Evolutionary conservation across 2,329 filamentous ascomycete genomes (phyloP), one percentile per base, ranked within the genome.

Genomic region (Alternaria arbusti): DNA sequence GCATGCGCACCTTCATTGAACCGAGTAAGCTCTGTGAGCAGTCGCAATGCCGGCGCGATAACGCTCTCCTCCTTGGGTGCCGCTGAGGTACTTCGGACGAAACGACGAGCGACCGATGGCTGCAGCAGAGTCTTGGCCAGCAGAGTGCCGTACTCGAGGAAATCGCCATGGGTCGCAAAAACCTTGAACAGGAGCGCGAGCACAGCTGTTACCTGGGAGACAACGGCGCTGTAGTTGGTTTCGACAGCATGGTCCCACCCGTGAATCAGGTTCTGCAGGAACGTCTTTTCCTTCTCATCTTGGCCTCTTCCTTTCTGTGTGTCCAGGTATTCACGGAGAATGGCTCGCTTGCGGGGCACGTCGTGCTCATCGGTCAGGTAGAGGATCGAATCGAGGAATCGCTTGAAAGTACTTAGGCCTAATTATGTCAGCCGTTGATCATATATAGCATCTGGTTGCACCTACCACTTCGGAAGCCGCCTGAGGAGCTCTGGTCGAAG

Each of bases 1-100:
- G 94, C 93, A 59, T 94, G 86, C 45, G 89, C 87, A 13, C 96
- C 96, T 15, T 94, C 94, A 79, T 98, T 94, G 67, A 97, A 91
- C 58, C 86, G 89, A 15, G 93, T 88, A n/a, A 94, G 86, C 80
- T 99, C 95, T 55, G 90, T 92, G 63, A 99, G 86, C 55, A 99
- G 83, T 60, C 95, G 89, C 62, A 99, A 82, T 23, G 92, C 94
- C 1, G 96, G 95, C 3, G 93, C 96, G 64, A 97, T 94, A 62
- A 98, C 84, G 79, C 92, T 93, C 43, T 94, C 93, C 75, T 96
- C 97, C 51, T 89, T 86, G 79, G 93, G 94, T 23, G 92, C 90
- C 0, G 92, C 89, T 4, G 92, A 90, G 17, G 98, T 82, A 63
- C 93, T 93, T 63, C 90, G 89, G 30, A 92, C 89, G 23, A 98